Percentiles rank a stretch among this genome's conserved stretches.
phyloP scores from a whole-genome alignment of 2,329 filamentous ascomycete species.

The Lecanosticta acicola region DNA sequence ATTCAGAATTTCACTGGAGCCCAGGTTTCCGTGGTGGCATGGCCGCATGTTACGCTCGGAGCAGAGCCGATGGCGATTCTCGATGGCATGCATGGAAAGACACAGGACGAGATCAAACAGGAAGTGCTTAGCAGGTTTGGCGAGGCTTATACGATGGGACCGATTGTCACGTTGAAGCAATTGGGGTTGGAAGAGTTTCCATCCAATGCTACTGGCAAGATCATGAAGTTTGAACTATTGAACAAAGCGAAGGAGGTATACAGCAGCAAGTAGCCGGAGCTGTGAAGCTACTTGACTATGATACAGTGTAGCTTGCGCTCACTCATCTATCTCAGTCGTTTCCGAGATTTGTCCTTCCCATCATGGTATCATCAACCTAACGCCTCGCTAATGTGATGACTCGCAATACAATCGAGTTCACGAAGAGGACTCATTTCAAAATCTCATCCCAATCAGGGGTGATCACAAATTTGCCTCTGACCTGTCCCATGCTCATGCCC shows the following conservation, averaged over 20 bases:
- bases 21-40: conserved; percentile 15
- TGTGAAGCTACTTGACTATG: no score
- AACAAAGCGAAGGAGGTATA: background rate
- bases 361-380: background rate
- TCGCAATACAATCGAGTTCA: background rate
- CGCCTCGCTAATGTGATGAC: conserved; percentile 8
- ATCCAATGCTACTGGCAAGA: conserved; percentile 24
- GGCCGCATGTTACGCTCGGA: conserved; percentile 14
- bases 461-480: conserved; percentile 61
- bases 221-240: conserved; percentile 21
- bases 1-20: conserved; percentile 15
- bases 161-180: conserved; percentile 15
- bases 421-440: conserved; percentile 22
- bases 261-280: no score
- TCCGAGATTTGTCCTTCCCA: no score
- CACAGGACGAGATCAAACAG: conserved; percentile 14
- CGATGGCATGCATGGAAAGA: conserved; percentile 13
- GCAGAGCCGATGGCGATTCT: conserved; percentile 21
- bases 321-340: no score
- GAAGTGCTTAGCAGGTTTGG: conserved; percentile 19
- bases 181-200: conserved; percentile 19
- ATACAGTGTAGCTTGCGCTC: background rate
- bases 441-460: conserved; percentile 56
- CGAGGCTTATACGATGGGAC: conserved; percentile 18
- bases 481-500: conserved; percentile 53